phyloP scores from a whole-genome alignment of 371 early-diverging fungal species.

The Mucor lusitanicus region DNA sequence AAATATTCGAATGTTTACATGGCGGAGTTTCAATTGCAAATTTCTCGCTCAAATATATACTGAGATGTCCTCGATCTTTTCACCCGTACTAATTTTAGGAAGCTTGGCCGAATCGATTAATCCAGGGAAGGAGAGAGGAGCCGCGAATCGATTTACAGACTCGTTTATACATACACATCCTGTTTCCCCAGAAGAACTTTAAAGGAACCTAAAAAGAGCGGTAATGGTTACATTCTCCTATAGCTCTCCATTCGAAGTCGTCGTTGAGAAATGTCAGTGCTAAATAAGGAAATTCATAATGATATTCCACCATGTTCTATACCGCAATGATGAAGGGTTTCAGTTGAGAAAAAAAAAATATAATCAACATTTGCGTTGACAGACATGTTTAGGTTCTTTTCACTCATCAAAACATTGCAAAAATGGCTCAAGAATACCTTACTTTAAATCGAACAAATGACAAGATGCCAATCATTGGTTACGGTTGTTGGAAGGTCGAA shows the following conservation, averaged over 20 bases:
- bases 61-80: neutral
- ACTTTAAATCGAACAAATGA: constrained; percentile 43
- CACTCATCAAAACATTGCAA: constrained; percentile 33
- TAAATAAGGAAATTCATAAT: neutral
- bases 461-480: constrained; percentile 48
- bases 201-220: neutral
- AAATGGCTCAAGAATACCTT: constrained; percentile 22
- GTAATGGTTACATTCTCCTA: neutral
- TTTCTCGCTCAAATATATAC: too few species aligned
- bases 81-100: neutral
- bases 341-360: neutral
- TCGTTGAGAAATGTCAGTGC: neutral
- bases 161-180: neutral
- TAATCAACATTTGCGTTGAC: neutral
- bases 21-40: neutral
- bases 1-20: neutral
- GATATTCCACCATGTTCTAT: neutral
- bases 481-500: constrained; percentile 39
- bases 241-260: neutral
- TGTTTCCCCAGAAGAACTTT: neutral
- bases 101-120: neutral
- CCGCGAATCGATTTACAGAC: neutral
- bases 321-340: neutral
- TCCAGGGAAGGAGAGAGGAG: neutral
- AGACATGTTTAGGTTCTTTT: neutral